These are phyloP conservation scores for Periconia macrospinosa DNA, from an alignment of 2,329 filamentous ascomycete genomes.

Conservation along the genomic window DNA sequence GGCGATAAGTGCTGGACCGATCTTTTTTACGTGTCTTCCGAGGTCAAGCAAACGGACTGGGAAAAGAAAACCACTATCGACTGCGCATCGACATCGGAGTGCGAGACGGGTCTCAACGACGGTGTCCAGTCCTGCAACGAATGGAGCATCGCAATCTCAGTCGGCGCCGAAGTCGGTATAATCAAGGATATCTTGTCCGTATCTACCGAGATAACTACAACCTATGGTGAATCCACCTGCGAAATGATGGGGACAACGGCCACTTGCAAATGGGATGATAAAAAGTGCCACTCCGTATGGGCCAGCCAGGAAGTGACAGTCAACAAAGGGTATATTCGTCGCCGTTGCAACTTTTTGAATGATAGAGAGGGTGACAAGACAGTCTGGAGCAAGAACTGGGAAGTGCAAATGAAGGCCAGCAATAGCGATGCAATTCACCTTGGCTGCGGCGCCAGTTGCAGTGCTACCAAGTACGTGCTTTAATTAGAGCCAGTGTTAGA, in stretches of 20 bases:
- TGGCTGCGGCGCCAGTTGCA: too few species aligned
- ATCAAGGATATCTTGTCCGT: constrained; percentile 2
- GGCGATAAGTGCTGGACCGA: constrained; percentile 8
- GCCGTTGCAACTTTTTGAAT: neutral
- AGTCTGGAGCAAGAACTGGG: constrained; percentile 2
- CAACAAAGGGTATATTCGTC: constrained; percentile 2
- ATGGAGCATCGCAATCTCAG: constrained; percentile 2
- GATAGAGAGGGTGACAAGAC: constrained; percentile 3
- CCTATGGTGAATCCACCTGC: neutral
- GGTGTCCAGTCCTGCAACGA: constrained; percentile 3
- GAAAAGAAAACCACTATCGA: neutral
- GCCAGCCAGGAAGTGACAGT: constrained; percentile 1
- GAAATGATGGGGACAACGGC: neutral
- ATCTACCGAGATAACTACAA: neutral
- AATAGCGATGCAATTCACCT: too few species aligned
- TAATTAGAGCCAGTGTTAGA: too few species aligned
- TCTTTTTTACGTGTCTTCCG: constrained; percentile 1
- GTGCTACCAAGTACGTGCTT: too few species aligned
- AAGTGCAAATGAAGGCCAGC: too few species aligned
- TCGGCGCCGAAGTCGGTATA: constrained; percentile 1
- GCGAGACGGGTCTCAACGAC: constrained; percentile 1
- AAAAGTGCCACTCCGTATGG: neutral
- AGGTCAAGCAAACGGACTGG: neutral
- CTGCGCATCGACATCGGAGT: neutral
- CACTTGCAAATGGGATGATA: neutral